Evolutionary conservation across 2,329 filamentous ascomycete genomes (phyloP).

Genomic region (Eutypella sp.): DNA sequence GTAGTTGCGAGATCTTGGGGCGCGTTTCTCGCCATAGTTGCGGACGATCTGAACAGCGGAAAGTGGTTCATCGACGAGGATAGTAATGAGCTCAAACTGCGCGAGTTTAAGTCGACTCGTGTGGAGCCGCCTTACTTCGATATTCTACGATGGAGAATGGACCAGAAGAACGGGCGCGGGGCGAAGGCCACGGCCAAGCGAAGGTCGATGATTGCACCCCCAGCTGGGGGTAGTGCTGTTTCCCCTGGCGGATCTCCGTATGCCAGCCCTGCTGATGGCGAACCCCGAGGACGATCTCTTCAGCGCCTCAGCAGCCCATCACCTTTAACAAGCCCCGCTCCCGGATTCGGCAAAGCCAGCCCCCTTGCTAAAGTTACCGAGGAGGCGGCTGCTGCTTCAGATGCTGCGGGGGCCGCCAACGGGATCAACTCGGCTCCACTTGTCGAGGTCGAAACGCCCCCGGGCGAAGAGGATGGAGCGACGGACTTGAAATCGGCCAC

Average conservation of each 20-base stretch:
- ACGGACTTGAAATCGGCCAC: slow-evolving; percentile 27
- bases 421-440: slow-evolving; percentile 43
- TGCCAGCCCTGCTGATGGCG: slow-evolving; percentile 57
- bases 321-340: slow-evolving; percentile 59
- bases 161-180: slow-evolving; percentile 85
- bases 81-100: slow-evolving; percentile 81
- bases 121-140: slow-evolving; percentile 93
- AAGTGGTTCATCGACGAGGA: slow-evolving; percentile 95
- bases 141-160: slow-evolving; percentile 89
- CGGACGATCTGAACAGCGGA: slow-evolving; percentile 84
- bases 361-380: slow-evolving; percentile 72
- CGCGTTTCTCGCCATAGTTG: slow-evolving; percentile 76
- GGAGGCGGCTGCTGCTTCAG: slow-evolving; percentile 45
- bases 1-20: slow-evolving; percentile 92
- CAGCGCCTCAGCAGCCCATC: slow-evolving; percentile 64
- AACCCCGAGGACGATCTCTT: slow-evolving; percentile 65
- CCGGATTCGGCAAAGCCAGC: slow-evolving; percentile 62
- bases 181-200: slow-evolving; percentile 41
- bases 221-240: slow-evolving; percentile 19
- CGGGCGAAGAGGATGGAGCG: slow-evolving; percentile 40
- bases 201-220: slow-evolving; percentile 37
- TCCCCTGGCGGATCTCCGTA: slow-evolving; percentile 56
- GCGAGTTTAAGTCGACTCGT: slow-evolving; percentile 82
- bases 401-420: slow-evolving; percentile 23
- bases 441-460: slow-evolving; percentile 52